Conservation (phyloP, 2,329 filamentous ascomycete genomes). For the Fusarium bactridioides region DNA sequence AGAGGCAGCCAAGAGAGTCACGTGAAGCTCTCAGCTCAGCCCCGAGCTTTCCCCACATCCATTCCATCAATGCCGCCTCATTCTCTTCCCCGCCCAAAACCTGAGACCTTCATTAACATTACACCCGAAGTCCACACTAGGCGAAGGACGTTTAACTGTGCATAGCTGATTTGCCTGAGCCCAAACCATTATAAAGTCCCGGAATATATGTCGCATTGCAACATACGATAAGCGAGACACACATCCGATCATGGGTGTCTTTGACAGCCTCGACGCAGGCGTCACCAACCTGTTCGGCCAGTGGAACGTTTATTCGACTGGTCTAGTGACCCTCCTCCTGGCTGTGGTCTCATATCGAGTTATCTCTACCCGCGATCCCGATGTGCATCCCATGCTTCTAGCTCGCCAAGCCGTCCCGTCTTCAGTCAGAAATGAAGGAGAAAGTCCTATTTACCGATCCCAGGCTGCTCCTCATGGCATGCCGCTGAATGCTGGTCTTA, state of each 20-base stretch:
- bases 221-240: neutral
- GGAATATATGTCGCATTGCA: slow-evolving; percentile 2
- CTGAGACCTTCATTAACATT: slow-evolving; percentile 7
- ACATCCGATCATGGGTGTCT: slow-evolving; percentile 48
- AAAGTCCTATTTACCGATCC: slow-evolving; percentile 87
- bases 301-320: slow-evolving; percentile 84
- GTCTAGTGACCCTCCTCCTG: slow-evolving; percentile 70
- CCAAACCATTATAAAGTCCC: neutral
- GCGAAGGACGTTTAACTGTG: neutral
- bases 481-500: slow-evolving; percentile 77
- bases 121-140: neutral
- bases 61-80: slow-evolving; percentile 27
- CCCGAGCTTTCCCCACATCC: slow-evolving; percentile 22
- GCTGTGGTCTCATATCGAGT: slow-evolving; percentile 75
- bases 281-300: slow-evolving; percentile 74
- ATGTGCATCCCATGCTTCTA: slow-evolving; percentile 90
- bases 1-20: slow-evolving; percentile 22
- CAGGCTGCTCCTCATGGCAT: slow-evolving; percentile 86
- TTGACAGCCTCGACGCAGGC: slow-evolving; percentile 74
- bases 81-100: slow-evolving; percentile 34
- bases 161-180: neutral
- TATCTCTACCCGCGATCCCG: slow-evolving; percentile 77
- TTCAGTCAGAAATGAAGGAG: slow-evolving; percentile 80
- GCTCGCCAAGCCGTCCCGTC: slow-evolving; percentile 83
- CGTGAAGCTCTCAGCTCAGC: slow-evolving; percentile 12